phyloP scores from a whole-genome alignment of 1,284 basidiomycete species.

The Marasmius oreades region DNA sequence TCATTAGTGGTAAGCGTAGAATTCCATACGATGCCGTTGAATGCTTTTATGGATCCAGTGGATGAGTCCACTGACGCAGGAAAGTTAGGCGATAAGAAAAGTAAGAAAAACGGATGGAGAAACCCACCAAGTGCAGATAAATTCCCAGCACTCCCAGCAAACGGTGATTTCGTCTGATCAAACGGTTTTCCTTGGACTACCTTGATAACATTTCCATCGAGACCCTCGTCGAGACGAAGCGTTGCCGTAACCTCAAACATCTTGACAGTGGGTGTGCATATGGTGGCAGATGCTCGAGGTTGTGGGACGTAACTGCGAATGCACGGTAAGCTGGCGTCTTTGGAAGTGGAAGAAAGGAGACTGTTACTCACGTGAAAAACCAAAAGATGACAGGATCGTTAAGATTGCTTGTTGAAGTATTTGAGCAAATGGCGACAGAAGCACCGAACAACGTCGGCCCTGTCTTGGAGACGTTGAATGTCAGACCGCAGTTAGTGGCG shows the following conservation, averaged over 20 bases:
- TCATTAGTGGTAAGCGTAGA: constrained; percentile 6
- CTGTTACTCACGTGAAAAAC: constrained; percentile 43
- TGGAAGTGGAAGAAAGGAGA: not conserved
- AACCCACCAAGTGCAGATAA: not conserved
- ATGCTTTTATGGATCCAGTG: constrained; percentile 12
- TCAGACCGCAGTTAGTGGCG: constrained; percentile 32
- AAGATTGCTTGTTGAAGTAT: constrained; percentile 28
- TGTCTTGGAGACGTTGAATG: constrained; percentile 36
- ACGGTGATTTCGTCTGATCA: not conserved
- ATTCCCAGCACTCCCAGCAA: not conserved
- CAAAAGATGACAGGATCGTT: constrained; percentile 51
- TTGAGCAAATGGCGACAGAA: constrained; percentile 15
- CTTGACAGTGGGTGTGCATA: constrained; percentile 6
- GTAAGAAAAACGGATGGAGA: not conserved
- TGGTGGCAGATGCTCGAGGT: constrained; percentile 6
- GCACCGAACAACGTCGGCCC: constrained; percentile 35
- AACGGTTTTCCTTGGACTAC: not conserved
- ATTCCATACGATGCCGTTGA: constrained; percentile 30
- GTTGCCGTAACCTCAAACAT: constrained; percentile 8
- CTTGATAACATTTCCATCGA: not conserved
- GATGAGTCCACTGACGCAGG: not conserved
- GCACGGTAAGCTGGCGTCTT: not conserved
- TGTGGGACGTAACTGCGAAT: constrained; percentile 3
- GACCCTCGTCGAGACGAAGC: not conserved
- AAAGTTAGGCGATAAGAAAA: not conserved